A percentile compares a stretch with the other conserved stretches of the same genome.
Evolutionary conservation across 2,329 filamentous ascomycete species (phyloP).

Genomic region (Beauveria varroae): DNA sequence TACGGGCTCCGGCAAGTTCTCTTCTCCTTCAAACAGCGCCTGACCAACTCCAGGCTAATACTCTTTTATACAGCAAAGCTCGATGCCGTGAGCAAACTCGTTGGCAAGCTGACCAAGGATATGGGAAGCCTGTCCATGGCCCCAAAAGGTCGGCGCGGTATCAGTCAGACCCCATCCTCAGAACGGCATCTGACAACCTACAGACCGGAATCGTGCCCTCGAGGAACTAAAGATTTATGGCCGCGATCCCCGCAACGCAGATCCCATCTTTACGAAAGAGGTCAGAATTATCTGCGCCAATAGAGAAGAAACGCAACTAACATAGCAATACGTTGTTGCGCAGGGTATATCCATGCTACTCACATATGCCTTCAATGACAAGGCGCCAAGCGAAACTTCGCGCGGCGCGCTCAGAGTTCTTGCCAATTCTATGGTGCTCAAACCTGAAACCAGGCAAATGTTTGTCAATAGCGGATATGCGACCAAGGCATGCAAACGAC

Average conservation of each 20-base stretch:
- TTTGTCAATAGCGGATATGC: constrained; percentile 41
- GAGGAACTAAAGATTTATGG: constrained; percentile 62
- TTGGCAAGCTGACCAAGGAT: constrained; percentile 56
- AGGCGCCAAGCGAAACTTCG: constrained; percentile 47
- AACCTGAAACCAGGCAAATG: constrained; percentile 35
- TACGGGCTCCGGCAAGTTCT: constrained; percentile 35
- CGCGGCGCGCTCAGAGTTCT: constrained; percentile 74
- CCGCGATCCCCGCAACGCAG: constrained; percentile 62
- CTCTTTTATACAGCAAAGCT: constrained; percentile 49
- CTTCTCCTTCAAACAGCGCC: background rate
- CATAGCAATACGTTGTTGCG: constrained; percentile 5
- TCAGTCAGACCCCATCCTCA: background rate
- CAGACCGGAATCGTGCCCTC: constrained; percentile 55
- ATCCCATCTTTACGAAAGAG: constrained; percentile 75
- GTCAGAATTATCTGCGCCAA: constrained; percentile 35
- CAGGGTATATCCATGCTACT: constrained; percentile 70
- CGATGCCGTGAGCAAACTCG: constrained; percentile 56
- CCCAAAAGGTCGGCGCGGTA: constrained; percentile 45
- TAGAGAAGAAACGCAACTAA: background rate
- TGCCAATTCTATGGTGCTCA: constrained; percentile 63
- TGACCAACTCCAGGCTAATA: background rate
- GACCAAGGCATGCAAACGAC: constrained; percentile 57
- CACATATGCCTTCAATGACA: constrained; percentile 59
- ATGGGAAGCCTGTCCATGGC: constrained; percentile 51
- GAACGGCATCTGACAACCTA: constrained; percentile 14